phyloP scores from a whole-genome alignment of 345 rosid species.

The Aquilaria sinensis region DNA sequence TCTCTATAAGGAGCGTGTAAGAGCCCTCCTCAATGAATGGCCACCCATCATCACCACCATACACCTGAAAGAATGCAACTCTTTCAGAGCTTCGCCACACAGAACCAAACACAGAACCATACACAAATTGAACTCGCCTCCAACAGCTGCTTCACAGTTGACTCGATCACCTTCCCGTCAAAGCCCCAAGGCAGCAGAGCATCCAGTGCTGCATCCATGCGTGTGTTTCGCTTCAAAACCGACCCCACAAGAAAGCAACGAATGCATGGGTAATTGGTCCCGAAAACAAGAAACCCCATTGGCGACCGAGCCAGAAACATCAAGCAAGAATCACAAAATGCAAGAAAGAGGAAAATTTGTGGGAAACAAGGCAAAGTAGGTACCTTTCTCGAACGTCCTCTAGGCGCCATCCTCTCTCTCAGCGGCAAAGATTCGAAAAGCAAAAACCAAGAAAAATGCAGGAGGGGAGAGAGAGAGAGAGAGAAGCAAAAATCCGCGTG shows the following conservation, averaged over 20 bases:
- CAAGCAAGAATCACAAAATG: neutral
- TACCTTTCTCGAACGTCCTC: constrained; percentile 24
- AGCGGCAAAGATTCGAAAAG: neutral
- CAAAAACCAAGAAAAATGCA: neutral
- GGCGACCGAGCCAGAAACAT: neutral
- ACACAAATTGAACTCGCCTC: constrained; percentile 17
- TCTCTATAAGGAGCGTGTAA: constrained; percentile 29
- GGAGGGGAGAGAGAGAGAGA: neutral
- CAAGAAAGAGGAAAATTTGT: neutral
- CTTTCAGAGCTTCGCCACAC: neutral
- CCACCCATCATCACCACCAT: constrained; percentile 40
- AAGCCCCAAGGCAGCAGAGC: constrained; percentile 36
- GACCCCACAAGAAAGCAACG: neutral
- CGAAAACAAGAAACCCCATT: neutral
- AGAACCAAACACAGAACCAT: neutral
- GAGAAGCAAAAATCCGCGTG: too few species aligned
- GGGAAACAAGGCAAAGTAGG: neutral
- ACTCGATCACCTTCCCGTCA: constrained; percentile 1
- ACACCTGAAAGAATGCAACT: constrained; percentile 19
- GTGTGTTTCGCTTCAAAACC: constrained; percentile 16
- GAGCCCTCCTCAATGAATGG: constrained; percentile 36
- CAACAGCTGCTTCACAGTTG: constrained; percentile 29
- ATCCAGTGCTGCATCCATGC: constrained; percentile 44
- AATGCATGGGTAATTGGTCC: too few species aligned
- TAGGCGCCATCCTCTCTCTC: constrained; percentile 7